A percentile compares a stretch with the other conserved stretches of the same genome.
These are phyloP conservation scores for Helianthus tuberosus DNA, from an alignment of 129 eudicot species.

Conservation along the genomic window DNA sequence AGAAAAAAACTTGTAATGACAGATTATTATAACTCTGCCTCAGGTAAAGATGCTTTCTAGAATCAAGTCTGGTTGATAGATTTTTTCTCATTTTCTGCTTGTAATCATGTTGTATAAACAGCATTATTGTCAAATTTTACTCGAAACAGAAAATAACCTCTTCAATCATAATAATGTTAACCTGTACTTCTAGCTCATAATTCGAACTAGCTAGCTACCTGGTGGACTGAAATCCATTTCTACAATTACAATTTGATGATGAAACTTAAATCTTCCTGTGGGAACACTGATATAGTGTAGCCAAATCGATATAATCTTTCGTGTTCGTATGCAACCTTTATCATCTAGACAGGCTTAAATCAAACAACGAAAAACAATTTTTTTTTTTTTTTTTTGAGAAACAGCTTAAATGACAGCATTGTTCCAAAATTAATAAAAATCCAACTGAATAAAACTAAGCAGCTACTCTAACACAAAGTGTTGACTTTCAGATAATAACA, in stretches of 20 bases:
- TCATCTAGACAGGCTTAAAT: background rate
- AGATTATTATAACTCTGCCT: background rate
- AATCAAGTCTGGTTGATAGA: background rate
- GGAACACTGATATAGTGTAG: background rate
- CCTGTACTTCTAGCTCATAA: background rate
- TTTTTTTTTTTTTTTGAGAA: too few relatives aligned
- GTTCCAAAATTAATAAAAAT: background rate
- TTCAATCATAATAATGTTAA: background rate
- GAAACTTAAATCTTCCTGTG: too few relatives aligned
- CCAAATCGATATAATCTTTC: background rate
- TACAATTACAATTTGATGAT: too few relatives aligned
- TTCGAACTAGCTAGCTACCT: background rate
- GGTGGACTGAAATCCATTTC: background rate
- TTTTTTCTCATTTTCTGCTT: background rate
- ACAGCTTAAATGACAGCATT: background rate
- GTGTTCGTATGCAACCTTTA: background rate
- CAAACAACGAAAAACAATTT: background rate
- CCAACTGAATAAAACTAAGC: background rate
- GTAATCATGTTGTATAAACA: background rate
- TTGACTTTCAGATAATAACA: background rate
- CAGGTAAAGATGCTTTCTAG: background rate
- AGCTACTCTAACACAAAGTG: background rate
- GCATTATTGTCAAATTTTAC: background rate
- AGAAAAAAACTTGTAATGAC: background rate
- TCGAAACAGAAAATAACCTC: background rate